These are phyloP conservation scores for Helicocarpus griseus DNA, from an alignment of 2,329 filamentous ascomycete genomes.

Conservation along the genomic window DNA sequence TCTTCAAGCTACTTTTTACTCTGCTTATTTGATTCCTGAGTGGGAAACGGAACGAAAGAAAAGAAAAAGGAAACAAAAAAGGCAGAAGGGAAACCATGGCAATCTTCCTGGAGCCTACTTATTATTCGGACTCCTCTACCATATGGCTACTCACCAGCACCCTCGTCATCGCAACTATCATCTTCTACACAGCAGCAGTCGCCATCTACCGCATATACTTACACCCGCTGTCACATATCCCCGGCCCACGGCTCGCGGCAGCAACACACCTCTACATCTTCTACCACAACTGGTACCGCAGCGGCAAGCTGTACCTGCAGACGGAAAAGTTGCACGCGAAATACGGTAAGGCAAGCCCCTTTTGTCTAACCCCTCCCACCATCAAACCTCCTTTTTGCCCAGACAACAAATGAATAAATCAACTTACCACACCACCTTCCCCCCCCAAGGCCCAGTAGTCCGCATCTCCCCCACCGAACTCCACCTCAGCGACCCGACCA, in stretches of 20 bases:
- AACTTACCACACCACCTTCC: too few relatives aligned
- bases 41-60: neutral
- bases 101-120: neutral
- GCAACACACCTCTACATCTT: slow-evolving; percentile 4
- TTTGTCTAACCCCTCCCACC: too few relatives aligned
- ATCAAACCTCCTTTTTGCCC: too few relatives aligned
- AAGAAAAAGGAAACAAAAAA: neutral
- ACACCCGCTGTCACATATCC: slow-evolving; percentile 21
- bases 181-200: neutral
- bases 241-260: slow-evolving; percentile 20
- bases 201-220: slow-evolving; percentile 20
- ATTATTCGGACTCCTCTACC: neutral
- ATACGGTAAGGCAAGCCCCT: neutral
- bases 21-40: neutral
- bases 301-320: neutral
- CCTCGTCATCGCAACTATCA: neutral
- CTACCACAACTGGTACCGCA: neutral
- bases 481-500: neutral
- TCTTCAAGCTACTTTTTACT: too few relatives aligned
- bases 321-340: neutral
- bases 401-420: too few relatives aligned
- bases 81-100: neutral
- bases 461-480: neutral
- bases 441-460: neutral
- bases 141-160: neutral